Base-by-base conservation (phyloP, 495 filamentous ascomycete genomes). In the Apiosordaria backusii region DNA sequence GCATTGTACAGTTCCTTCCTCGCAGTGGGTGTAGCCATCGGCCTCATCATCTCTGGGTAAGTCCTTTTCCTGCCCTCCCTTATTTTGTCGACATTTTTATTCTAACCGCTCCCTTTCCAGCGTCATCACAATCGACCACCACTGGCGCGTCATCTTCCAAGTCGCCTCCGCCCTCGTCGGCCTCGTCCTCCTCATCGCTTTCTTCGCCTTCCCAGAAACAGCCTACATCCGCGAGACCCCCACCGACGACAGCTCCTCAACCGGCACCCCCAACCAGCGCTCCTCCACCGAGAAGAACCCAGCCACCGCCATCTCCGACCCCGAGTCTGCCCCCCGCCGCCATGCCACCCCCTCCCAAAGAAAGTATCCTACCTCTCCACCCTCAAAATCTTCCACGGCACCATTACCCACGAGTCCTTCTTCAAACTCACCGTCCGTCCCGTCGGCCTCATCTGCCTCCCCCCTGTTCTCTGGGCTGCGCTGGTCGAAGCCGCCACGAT, bases 201-300 rank as follows among this genome's bases (percentile, higher is more conserved):
- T 84, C 64, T 79, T 83, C 60, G 80, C 79, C n/a, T 83, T 86
- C 57, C 84, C 84, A 4, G 84, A 86, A 70, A 86, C 84, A 1
- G 75, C 74, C 7, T 85, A 74, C 70, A 70, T 67, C 29, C 74
- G 80, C 21, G 67, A 64, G 18, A 63, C 64, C 19, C 10, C 18
- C 0, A 60, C 16, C 58, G 26, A 50, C 50, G 26, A 53, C 13
- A 21, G 40, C 21, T 22, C 59, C 26, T n/a, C 57, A 18, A 50
- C n/a, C 52, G 19, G 24, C 25, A 53, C 54, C 1, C 27, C 64
- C 50, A 6, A 13, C 35, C 35, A 45, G 10, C 35, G 35, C 35
- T 45, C 35, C 35, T 29, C 29, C 27, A 16, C 25, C 19, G 65
- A 68, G 24, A 68, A 69, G 7, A 3, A 24, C 7, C 22, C 52